Percentiles rank a stretch among this genome's conserved stretches.
Conservation (phyloP, 2,329 filamentous ascomycete species). For the Thermothelomyces thermophilus region DNA sequence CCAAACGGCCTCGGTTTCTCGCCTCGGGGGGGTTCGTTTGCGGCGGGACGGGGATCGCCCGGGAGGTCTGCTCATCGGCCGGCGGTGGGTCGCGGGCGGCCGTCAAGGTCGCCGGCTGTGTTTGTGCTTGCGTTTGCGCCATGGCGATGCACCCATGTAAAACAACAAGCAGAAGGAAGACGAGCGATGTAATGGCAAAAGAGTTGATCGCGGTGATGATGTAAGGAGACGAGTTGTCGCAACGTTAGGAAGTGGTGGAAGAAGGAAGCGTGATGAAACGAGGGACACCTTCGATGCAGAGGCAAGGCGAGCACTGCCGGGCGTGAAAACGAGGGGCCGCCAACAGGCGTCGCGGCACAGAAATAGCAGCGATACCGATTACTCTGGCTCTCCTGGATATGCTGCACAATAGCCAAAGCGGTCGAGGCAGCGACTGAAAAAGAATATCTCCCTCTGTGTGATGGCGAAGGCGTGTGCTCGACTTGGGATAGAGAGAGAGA, state of each 20-base stretch:
- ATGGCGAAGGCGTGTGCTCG: not conserved
- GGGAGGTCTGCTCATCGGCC: conserved; percentile 14
- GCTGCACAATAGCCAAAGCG: too few relatives aligned
- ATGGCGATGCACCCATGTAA: conserved; percentile 18
- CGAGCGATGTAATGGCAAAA: not conserved
- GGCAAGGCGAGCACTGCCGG: too few relatives aligned
- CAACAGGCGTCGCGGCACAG: too few relatives aligned
- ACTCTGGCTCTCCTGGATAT: too few relatives aligned
- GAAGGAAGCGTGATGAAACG: conserved; percentile 16
- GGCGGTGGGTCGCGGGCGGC: conserved; percentile 18
- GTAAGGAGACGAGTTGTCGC: not conserved
- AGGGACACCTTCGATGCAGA: conserved; percentile 18
- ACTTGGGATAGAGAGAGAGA: not conserved
- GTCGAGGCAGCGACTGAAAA: too few relatives aligned
- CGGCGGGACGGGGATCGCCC: conserved; percentile 26
- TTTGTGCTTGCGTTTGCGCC: conserved; percentile 21
- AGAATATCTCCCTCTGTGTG: too few relatives aligned
- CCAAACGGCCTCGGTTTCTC: conserved; percentile 39
- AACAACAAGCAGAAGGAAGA: not conserved
- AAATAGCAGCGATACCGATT: too few relatives aligned
- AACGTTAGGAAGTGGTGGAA: conserved; percentile 2
- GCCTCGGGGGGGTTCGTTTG: conserved; percentile 28
- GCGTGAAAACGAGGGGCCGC: not conserved
- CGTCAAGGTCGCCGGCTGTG: conserved; percentile 22
- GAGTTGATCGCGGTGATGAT: too few relatives aligned